phyloP scores from a whole-genome alignment of 2,329 filamentous ascomycete genomes.

The Penicillium decumbens region DNA sequence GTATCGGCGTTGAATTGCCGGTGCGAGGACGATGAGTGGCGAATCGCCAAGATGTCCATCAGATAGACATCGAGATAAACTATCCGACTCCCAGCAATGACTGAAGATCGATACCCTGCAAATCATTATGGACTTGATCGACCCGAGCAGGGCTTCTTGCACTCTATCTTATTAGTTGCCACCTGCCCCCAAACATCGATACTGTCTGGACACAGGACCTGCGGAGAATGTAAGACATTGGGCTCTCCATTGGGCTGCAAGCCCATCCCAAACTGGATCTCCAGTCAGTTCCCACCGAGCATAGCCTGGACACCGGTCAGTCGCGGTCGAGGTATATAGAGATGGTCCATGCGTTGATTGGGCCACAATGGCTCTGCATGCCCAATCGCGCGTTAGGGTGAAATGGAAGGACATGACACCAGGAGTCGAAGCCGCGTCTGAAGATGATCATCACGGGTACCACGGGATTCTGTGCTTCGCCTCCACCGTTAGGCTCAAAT shows the following conservation, averaged over 20 bases:
- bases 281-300: constrained; percentile 9
- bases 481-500: constrained; percentile 16
- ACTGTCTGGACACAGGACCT: constrained; percentile 2
- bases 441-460: constrained; percentile 13
- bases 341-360: constrained; percentile 24
- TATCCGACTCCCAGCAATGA: constrained; percentile 5
- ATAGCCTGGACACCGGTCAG: constrained; percentile 6
- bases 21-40: neutral
- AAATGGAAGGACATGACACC: neutral
- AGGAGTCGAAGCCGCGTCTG: neutral
- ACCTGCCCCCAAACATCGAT: constrained; percentile 3
- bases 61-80: constrained; percentile 10
- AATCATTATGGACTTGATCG: constrained; percentile 8
- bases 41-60: neutral
- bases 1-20: constrained; percentile 25
- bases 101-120: constrained; percentile 9
- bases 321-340: constrained; percentile 6
- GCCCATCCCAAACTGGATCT: constrained; percentile 3
- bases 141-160: constrained; percentile 8
- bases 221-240: constrained; percentile 18
- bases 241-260: constrained; percentile 24
- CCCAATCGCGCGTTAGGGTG: constrained; percentile 13
- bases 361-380: constrained; percentile 14
- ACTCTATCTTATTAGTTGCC: constrained; percentile 5
- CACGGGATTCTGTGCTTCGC: constrained; percentile 14